Conservation (phyloP, 176 grass and related monocot species). For the sorghum (Sorghum bicolor) region DNA sequence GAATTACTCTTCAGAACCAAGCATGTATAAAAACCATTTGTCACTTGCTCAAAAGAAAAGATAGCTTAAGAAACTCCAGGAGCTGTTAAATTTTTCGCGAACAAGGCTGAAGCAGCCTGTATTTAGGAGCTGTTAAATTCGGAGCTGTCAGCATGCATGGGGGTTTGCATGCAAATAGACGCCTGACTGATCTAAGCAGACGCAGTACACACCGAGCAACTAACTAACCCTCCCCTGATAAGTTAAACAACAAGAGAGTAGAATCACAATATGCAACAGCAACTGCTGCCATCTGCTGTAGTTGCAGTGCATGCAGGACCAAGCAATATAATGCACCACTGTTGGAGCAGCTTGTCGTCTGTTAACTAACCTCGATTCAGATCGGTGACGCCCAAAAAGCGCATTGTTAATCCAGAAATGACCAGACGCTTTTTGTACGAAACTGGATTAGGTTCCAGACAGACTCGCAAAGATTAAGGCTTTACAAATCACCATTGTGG, state of each 20-base stretch:
- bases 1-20: conserved; percentile 38
- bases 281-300: background rate
- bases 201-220: conserved; percentile 23
- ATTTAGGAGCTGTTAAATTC: conserved; percentile 40
- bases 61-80: conserved; percentile 5
- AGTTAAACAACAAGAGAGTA: conserved; percentile 36
- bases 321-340: conserved; percentile 30
- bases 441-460: conserved; percentile 51
- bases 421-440: conserved; percentile 31
- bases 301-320: background rate
- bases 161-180: conserved; percentile 1
- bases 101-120: no score
- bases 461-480: conserved; percentile 30
- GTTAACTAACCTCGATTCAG: conserved; percentile 37
- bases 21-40: conserved; percentile 15
- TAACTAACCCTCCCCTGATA: conserved; percentile 12
- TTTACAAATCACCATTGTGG: conserved; percentile 30
- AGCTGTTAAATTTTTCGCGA: conserved; percentile 40
- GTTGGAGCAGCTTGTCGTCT: background rate
- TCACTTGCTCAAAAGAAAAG: background rate
- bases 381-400: conserved; percentile 31
- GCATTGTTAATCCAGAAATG: conserved; percentile 40
- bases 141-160: conserved; percentile 15
- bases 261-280: background rate
- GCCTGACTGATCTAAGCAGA: background rate